Conservation (phyloP, 2,329 filamentous ascomycete species). For the Cordyceps sp. region DNA sequence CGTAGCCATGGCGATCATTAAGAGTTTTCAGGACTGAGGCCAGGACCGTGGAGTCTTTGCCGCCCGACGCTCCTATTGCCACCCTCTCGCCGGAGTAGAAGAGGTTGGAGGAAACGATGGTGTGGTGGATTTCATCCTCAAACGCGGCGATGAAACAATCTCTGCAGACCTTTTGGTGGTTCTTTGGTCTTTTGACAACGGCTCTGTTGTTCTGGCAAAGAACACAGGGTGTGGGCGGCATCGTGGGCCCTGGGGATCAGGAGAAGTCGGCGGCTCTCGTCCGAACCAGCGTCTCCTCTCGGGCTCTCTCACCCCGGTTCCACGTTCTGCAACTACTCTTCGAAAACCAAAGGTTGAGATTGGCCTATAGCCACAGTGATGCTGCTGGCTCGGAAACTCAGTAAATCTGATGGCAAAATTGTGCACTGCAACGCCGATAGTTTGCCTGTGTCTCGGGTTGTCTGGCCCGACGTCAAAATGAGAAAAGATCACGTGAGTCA, state of each 20-base stretch:
- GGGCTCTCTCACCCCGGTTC: too few relatives aligned
- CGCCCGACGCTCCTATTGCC: slow-evolving; percentile 89
- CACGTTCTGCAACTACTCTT: too few relatives aligned
- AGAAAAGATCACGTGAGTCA: slow-evolving; percentile 3
- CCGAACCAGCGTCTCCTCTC: too few relatives aligned
- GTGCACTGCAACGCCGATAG: too few relatives aligned
- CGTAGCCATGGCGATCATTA: slow-evolving; percentile 79
- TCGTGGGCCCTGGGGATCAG: too few relatives aligned
- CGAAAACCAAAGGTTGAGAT: too few relatives aligned
- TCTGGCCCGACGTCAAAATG: too few relatives aligned
- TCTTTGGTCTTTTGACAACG: slow-evolving; percentile 85
- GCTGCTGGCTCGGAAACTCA: too few relatives aligned
- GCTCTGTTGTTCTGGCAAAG: slow-evolving; percentile 64
- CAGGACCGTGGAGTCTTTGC: slow-evolving; percentile 93
- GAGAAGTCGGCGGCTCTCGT: too few relatives aligned
- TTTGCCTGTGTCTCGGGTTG: too few relatives aligned
- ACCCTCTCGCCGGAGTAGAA: slow-evolving; percentile 74
- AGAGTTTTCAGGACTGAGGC: slow-evolving; percentile 89
- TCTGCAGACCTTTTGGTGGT: slow-evolving; percentile 85
- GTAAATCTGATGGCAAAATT: too few relatives aligned
- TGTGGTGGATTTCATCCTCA: slow-evolving; percentile 86
- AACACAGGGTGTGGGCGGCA: slow-evolving; percentile 65
- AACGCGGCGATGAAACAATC: slow-evolving; percentile 76
- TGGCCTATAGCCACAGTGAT: too few relatives aligned
- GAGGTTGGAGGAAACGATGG: slow-evolving; percentile 65